Conservation (phyloP, 2,329 filamentous ascomycete species). For the Hirsutella thompsonii region DNA sequence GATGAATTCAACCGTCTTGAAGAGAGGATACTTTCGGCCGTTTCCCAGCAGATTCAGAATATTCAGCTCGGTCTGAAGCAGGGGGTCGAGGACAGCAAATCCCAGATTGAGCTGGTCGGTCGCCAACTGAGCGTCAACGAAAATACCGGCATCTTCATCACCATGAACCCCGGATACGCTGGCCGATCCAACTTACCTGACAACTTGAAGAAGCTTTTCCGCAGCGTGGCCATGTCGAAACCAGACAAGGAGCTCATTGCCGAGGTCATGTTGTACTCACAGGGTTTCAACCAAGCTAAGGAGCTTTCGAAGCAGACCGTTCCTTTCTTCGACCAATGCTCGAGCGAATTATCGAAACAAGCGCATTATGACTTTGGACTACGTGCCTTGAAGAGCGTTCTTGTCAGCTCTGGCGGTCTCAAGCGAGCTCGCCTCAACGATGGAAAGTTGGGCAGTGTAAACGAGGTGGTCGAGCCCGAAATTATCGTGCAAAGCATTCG, state of each 20-base stretch:
- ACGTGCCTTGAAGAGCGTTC: slow-evolving; percentile 93
- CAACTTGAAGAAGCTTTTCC: slow-evolving; percentile 98
- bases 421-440: slow-evolving; percentile 68
- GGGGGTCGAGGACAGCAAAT: slow-evolving; percentile 64
- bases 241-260: slow-evolving; percentile 99
- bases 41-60: slow-evolving; percentile 98
- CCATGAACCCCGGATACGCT: slow-evolving; percentile 99
- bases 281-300: slow-evolving; percentile 96
- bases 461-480: slow-evolving; percentile 77
- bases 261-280: slow-evolving; percentile 99
- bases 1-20: slow-evolving; percentile 99
- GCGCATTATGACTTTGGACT: slow-evolving; percentile 98
- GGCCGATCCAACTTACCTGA: slow-evolving; percentile 96
- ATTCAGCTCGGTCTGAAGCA: slow-evolving; percentile 93
- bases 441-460: slow-evolving; percentile 41
- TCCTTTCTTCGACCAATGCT: slow-evolving; percentile 93
- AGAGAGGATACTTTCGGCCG: slow-evolving; percentile 91
- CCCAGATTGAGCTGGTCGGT: slow-evolving; percentile 89
- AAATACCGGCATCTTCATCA: slow-evolving; percentile 98
- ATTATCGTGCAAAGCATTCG: slow-evolving; percentile 98
- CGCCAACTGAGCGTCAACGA: slow-evolving; percentile 79
- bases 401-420: slow-evolving; percentile 92
- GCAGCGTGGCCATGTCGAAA: slow-evolving; percentile 99
- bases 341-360: slow-evolving; percentile 74
- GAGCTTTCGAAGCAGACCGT: slow-evolving; percentile 88